Evolutionary conservation across 805 yeast genomes (phyloP).

Genomic region (Monosporozyma yasuniensis): DNA sequence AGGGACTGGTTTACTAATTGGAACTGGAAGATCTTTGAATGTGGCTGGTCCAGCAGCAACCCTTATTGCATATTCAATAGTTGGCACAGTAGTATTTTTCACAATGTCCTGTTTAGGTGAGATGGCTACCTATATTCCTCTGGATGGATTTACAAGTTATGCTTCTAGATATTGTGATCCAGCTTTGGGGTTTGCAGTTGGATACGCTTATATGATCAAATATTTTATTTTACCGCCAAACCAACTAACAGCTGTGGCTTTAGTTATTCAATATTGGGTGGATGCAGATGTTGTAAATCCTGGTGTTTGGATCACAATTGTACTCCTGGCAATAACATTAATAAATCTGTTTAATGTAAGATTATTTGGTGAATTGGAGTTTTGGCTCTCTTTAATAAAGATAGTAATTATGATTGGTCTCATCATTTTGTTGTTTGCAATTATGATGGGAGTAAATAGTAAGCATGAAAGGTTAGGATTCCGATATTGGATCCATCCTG

Average conservation of each 20-base stretch:
- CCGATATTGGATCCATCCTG: constrained; percentile 43
- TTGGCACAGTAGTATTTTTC: constrained; percentile 47
- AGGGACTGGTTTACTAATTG: constrained; percentile 28
- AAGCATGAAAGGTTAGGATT: constrained; percentile 38
- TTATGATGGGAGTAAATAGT: constrained; percentile 35
- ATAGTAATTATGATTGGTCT: constrained; percentile 42
- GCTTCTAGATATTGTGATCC: constrained; percentile 40
- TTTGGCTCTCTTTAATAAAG: constrained; percentile 37
- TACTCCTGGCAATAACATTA: constrained; percentile 34
- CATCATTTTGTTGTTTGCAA: constrained; percentile 41
- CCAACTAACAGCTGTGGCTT: constrained; percentile 41
- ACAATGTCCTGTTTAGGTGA: constrained; percentile 38
- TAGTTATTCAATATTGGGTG: constrained; percentile 42
- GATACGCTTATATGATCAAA: constrained; percentile 31
- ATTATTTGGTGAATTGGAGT: constrained; percentile 45
- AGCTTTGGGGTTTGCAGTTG: constrained; percentile 37
- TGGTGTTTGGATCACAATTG: constrained; percentile 37
- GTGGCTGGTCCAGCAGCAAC: constrained; percentile 46
- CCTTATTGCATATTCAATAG: constrained; percentile 38
- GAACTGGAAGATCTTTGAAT: constrained; percentile 35
- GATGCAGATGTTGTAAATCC: constrained; percentile 30
- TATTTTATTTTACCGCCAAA: constrained; percentile 36
- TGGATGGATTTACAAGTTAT: constrained; percentile 56
- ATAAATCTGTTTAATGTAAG: constrained; percentile 43
- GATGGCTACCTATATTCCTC: constrained; percentile 55